Base-by-base conservation (phyloP, 1,284 basidiomycete species). In the Ganoderma multipileum region DNA sequence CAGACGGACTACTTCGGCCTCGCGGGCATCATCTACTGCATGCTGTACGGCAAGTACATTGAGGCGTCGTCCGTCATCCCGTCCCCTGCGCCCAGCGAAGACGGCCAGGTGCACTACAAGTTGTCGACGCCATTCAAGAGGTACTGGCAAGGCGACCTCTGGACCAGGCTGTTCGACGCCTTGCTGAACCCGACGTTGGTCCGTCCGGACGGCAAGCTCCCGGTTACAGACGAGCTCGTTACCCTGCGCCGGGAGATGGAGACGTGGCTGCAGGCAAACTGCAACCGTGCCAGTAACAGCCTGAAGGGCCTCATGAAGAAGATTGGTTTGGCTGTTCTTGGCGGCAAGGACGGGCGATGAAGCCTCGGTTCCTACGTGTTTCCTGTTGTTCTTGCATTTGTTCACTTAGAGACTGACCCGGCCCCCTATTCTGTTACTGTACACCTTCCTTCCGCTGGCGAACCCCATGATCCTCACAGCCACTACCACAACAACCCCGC, bases 1-100 rank as follows among this genome's bases (percentile, higher is more conserved):
- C 93, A 99, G 80, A 91, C 96, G 1, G 98, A 99, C 81, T 99
- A 99, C 81, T 96, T 91, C 77, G 98, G 98, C 20, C 86, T 99
- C 23, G 96, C 96, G 0, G 91, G 95, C 58, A 92, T 99, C 74
- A 88, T 96, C 39, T 97, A 96, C 82, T 98, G 95, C 83, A 90
- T 99, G 87, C 87, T 99, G 33, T 99, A 97, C 77, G 97, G 97
- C 30, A 95, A 95, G 81, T 98, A 98, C 82, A 95, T 98, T 78
- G 91, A 94, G 74, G 89, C 88, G 3, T 85, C 84, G 59, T 84
- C 90, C 7, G 81, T 93, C 54, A 80, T 79, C 23, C 76, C 79
- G 14, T 77, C 78, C 5, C 71, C 78, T 2, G 77, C 73, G 18
- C 79, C 81, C 4, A 79, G 79, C 18, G 79, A 78, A 30, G 76